These are phyloP conservation scores for Cardamine resedifolia DNA, from an alignment of 345 rosid genomes.

Conservation along the genomic window DNA sequence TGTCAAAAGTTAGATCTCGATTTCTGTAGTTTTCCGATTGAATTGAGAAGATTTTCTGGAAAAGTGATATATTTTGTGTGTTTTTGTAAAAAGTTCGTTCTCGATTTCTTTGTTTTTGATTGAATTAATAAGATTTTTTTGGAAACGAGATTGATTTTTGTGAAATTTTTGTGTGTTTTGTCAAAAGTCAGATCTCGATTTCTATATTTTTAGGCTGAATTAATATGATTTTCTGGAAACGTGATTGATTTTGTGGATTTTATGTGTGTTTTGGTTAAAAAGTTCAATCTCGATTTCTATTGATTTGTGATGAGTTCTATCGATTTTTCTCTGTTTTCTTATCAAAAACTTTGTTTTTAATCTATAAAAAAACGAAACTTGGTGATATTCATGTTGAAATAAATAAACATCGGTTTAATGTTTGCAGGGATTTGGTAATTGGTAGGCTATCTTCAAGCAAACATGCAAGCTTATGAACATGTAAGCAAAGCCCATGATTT, in stretches of 20 bases:
- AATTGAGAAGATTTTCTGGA: not conserved
- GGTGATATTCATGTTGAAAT: not conserved
- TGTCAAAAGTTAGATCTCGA: not conserved
- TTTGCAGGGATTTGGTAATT: conserved; percentile 22
- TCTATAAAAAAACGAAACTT: not conserved
- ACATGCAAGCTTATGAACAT: conserved; percentile 39
- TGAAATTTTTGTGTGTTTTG: not conserved
- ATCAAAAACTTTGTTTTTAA: not conserved
- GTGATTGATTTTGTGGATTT: not conserved
- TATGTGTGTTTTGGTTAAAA: not conserved
- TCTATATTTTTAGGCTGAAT: not conserved
- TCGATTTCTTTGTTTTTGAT: not conserved
- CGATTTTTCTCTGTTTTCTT: not conserved
- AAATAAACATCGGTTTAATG: not conserved
- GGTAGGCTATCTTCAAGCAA: not conserved
- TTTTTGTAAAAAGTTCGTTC: not conserved
- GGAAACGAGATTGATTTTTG: not conserved
- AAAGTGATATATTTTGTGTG: not conserved
- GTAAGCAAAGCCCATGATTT: conserved; percentile 15
- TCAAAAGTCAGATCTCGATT: not conserved
- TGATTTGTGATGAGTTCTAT: not conserved
- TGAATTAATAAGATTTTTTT: not conserved
- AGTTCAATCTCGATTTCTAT: not conserved
- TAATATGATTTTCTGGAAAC: not conserved
- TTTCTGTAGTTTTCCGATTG: not conserved